phyloP scores from a whole-genome alignment of 2,329 filamentous ascomycete species.

The Alternaria sp. region DNA sequence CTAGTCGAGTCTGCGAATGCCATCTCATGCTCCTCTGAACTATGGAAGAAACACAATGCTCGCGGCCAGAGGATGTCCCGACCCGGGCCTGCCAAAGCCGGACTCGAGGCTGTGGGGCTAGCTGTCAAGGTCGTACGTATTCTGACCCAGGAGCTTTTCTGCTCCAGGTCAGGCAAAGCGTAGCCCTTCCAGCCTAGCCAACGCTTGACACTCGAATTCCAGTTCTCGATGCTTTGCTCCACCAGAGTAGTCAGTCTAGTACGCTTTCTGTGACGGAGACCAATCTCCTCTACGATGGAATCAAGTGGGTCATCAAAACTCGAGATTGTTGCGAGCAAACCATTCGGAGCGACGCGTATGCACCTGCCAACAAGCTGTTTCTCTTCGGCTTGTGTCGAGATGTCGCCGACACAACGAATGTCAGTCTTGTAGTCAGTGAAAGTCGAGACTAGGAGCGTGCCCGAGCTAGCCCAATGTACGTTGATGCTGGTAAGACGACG shows the following conservation, averaged over 20 bases:
- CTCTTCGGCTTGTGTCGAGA: conserved; percentile 27
- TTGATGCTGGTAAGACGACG: conserved; percentile 44
- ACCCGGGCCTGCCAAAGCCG: conserved; percentile 22
- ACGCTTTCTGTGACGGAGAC: conserved; percentile 38
- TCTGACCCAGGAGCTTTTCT: conserved; percentile 43
- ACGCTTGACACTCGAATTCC: conserved; percentile 45
- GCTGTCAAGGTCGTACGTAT: conserved; percentile 35
- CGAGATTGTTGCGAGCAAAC: conserved; percentile 41
- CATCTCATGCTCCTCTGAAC: conserved; percentile 4
- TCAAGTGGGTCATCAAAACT: conserved; percentile 45
- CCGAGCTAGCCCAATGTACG: conserved; percentile 48
- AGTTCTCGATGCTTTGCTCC: conserved; percentile 45
- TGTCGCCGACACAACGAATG: conserved; percentile 35
- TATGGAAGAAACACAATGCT: conserved; percentile 45
- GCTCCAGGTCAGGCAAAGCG: conserved; percentile 35
- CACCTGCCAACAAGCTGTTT: conserved; percentile 35
- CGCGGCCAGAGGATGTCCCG: conserved; percentile 51
- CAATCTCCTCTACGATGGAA: conserved; percentile 27
- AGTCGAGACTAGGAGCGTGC: conserved; percentile 46
- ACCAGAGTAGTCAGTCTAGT: conserved; percentile 36
- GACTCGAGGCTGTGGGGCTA: conserved; percentile 23
- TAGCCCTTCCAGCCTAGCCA: conserved; percentile 51
- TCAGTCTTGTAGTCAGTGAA: conserved; percentile 35
- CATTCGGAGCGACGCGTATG: conserved; percentile 49
- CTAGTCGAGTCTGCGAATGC: background rate